phyloP scores from a whole-genome alignment of 441 rosid species.

The Hura crepitans region DNA sequence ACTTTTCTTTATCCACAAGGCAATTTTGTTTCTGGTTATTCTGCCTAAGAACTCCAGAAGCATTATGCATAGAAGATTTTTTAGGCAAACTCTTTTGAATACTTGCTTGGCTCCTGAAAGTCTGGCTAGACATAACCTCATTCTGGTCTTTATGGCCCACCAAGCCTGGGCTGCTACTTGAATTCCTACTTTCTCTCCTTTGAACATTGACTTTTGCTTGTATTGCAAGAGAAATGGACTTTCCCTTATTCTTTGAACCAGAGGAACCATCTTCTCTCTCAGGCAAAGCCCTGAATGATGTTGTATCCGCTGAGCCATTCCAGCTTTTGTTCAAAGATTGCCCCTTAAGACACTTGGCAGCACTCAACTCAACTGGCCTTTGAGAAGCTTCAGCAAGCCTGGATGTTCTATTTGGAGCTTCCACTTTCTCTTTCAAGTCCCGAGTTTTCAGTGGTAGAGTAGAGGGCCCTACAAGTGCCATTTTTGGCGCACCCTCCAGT shows the following conservation, averaged over 20 bases:
- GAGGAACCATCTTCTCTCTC: slow-evolving; percentile 45
- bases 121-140: slow-evolving; percentile 48
- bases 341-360: slow-evolving; percentile 57
- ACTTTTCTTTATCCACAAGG: slow-evolving; percentile 40
- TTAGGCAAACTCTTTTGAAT: slow-evolving; percentile 46
- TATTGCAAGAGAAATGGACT: slow-evolving; percentile 77
- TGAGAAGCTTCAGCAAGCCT: slow-evolving; percentile 44
- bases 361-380: slow-evolving; percentile 46
- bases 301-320: slow-evolving; percentile 52
- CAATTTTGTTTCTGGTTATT: slow-evolving; percentile 88
- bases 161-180: slow-evolving; percentile 41
- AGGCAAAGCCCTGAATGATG: slow-evolving; percentile 32
- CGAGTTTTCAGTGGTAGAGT: slow-evolving; percentile 35
- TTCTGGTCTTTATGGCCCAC: slow-evolving; percentile 43
- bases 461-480: slow-evolving; percentile 37
- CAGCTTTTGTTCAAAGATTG: slow-evolving; percentile 63
- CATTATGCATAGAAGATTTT: slow-evolving; percentile 37
- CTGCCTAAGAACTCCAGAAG: slow-evolving; percentile 68
- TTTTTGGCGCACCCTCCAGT: slow-evolving; percentile 58
- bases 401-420: slow-evolving; percentile 40
- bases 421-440: slow-evolving; percentile 55
- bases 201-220: slow-evolving; percentile 88
- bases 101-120: slow-evolving; percentile 52
- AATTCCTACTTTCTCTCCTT: slow-evolving; percentile 60
- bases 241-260: slow-evolving; percentile 45